These are phyloP conservation scores for Cocos nucifera DNA, from an alignment of 176 grass and related monocot species.

Conservation along the genomic window DNA sequence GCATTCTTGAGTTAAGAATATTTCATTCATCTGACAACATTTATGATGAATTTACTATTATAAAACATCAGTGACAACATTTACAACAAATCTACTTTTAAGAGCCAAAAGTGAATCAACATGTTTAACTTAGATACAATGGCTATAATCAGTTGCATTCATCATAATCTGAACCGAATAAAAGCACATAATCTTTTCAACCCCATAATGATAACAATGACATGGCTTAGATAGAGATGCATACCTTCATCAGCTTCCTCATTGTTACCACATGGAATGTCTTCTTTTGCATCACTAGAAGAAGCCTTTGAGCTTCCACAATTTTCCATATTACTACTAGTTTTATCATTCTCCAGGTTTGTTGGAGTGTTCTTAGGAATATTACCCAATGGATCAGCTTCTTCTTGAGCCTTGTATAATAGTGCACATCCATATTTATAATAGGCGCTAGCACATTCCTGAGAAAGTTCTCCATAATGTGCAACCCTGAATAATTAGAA, in stretches of 20 bases:
- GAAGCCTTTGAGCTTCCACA: slow-evolving; percentile 56
- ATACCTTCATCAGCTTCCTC: slow-evolving; percentile 41
- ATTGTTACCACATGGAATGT: slow-evolving; percentile 26
- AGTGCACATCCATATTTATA: slow-evolving; percentile 87
- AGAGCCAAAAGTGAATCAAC: too few species aligned
- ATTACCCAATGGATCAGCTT: slow-evolving; percentile 67
- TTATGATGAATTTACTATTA: too few species aligned
- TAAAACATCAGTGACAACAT: too few species aligned
- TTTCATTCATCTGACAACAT: too few species aligned
- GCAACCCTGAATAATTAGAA: slow-evolving; percentile 29
- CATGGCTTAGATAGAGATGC: too few species aligned
- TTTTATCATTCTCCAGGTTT: slow-evolving; percentile 45
- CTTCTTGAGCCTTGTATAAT: slow-evolving; percentile 86
- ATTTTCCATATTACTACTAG: slow-evolving; percentile 22
- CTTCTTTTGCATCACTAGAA: slow-evolving; percentile 25
- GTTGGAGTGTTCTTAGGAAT: slow-evolving; percentile 49
- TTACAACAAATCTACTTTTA: too few species aligned
- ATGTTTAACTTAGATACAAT: too few species aligned
- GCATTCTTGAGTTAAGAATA: too few species aligned
- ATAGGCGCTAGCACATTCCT: slow-evolving; percentile 78
- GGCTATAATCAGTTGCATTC: too few species aligned
- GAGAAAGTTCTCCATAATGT: slow-evolving; percentile 67
- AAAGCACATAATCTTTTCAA: too few species aligned
- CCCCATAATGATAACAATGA: too few species aligned
- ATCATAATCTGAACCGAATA: too few species aligned